These are phyloP conservation scores for Kuraishia capsulata DNA, from an alignment of 805 yeast genomes.

Conservation along the genomic window DNA sequence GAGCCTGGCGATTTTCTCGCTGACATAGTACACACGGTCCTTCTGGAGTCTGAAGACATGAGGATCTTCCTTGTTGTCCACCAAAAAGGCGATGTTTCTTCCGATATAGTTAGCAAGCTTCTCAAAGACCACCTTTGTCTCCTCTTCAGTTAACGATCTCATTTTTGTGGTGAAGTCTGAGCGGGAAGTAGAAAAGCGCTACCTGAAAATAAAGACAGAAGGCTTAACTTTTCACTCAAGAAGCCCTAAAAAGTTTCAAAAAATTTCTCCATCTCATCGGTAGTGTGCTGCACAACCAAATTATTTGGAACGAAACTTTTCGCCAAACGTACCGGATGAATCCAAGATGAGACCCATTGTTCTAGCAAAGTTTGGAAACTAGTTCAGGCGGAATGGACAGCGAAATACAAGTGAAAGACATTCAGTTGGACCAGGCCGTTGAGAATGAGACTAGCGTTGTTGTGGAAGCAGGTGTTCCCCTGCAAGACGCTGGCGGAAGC, in stretches of 20 bases:
- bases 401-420: too few species aligned
- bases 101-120: slow-evolving; percentile 95
- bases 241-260: too few species aligned
- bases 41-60: slow-evolving; percentile 94
- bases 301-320: too few species aligned
- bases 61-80: slow-evolving; percentile 79
- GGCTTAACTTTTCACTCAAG: too few species aligned
- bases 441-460: not conserved
- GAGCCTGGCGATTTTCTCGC: slow-evolving; percentile 69
- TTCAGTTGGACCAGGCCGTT: too few species aligned
- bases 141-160: slow-evolving; percentile 96
- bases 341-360: too few species aligned
- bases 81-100: slow-evolving; percentile 81
- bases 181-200: too few species aligned
- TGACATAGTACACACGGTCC: slow-evolving; percentile 91
- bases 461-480: not conserved
- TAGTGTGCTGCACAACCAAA: too few species aligned
- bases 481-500: slow-evolving; percentile 1
- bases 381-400: too few species aligned
- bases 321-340: too few species aligned
- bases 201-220: not conserved
- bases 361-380: too few species aligned
- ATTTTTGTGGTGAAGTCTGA: slow-evolving; percentile 36
- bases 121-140: slow-evolving; percentile 91
- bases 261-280: too few species aligned